Evolutionary conservation across 495 filamentous ascomycete genomes (phyloP).

Genomic region (Thozetella sp.): DNA sequence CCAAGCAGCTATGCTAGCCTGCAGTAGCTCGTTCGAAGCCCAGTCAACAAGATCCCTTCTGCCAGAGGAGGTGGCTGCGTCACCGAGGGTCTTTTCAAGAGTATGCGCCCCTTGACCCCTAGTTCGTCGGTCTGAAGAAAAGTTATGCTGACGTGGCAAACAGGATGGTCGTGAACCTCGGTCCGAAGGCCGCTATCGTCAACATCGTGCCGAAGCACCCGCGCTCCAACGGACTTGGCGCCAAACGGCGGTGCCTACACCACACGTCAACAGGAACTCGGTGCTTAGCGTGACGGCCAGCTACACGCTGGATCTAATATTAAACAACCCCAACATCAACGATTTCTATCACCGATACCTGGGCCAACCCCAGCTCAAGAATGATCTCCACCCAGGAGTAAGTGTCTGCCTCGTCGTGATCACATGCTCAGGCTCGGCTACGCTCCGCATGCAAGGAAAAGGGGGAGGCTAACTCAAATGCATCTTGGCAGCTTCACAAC

Average conservation of each 20-base stretch:
- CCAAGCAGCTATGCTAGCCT: conserved; percentile 30
- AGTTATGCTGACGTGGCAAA: neutral
- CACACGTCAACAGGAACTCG: conserved; percentile 54
- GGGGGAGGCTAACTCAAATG: conserved; percentile 27
- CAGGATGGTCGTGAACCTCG: conserved; percentile 39
- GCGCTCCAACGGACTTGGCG: conserved; percentile 21
- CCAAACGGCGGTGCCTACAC: conserved; percentile 31
- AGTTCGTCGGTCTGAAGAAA: neutral
- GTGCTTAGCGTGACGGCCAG: conserved; percentile 45
- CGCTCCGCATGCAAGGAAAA: neutral
- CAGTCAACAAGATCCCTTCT: conserved; percentile 34
- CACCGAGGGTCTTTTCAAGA: conserved; percentile 53
- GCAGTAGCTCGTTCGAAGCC: conserved; percentile 23
- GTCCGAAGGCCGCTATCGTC: conserved; percentile 20
- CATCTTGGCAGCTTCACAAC: conserved; percentile 53
- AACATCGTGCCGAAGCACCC: conserved; percentile 24
- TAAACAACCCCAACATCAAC: conserved; percentile 40
- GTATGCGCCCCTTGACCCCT: conserved; percentile 8
- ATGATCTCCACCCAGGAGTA: conserved; percentile 31
- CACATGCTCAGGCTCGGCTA: too few species aligned
- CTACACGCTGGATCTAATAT: conserved; percentile 47
- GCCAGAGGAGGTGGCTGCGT: conserved; percentile 60
- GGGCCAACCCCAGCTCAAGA: conserved; percentile 37
- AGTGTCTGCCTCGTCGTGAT: conserved; percentile 11
- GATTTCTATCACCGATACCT: conserved; percentile 48